Base-by-base conservation (phyloP, 352 stramenopile species). In the Lagenidium giganteum region DNA sequence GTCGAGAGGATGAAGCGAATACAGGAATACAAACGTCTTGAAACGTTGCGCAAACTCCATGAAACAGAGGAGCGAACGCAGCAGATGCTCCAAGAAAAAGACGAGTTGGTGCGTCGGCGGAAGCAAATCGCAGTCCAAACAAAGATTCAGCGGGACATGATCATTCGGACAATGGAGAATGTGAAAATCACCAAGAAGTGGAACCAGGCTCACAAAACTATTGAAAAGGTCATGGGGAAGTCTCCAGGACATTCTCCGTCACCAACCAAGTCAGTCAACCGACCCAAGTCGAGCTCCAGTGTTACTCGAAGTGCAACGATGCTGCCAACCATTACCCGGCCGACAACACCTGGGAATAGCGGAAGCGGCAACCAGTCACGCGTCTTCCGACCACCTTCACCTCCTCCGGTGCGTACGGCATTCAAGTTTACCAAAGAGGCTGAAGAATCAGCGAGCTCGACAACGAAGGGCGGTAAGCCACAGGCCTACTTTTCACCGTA, bases 1-100 rank as follows among this genome's bases (percentile, higher is more conserved):
- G 88, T 97, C 7, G 83, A 96, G 47, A 71, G 88, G n/a, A 95
- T 96, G 69, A 85, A 77, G 44, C 84, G 88, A 16, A 83, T 96
- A 20, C 71, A 95, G 46, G 87, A 96, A 52, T 96, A 95, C 64
- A 87, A 93, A 46, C 68, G 86, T 8, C 63, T 96, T 14, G 84
- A 96, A 49, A 95, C 83, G 30, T 31, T 95, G 35, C 76, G 82
- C 7, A 90, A 93, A 51, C 67, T 96, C 23, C 67, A 90, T 40
- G 84, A 95, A 43, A 86, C 65, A 0, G 83, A 96, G 44, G 57
- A 74, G 17, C 69, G 84, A 14, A 95, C 83, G 3, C 69, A 92
- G 35, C 63, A 51, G 13, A 92, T 96, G 79, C 67, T 90, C 1
- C 70, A 75, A 36, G 72, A 92, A 35, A 92, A 90, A 42, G 71